Evolutionary conservation across 2,329 filamentous ascomycete species (phyloP), one percentile per base, ranked within the genome.

Genomic region (Cercospora beticola): DNA sequence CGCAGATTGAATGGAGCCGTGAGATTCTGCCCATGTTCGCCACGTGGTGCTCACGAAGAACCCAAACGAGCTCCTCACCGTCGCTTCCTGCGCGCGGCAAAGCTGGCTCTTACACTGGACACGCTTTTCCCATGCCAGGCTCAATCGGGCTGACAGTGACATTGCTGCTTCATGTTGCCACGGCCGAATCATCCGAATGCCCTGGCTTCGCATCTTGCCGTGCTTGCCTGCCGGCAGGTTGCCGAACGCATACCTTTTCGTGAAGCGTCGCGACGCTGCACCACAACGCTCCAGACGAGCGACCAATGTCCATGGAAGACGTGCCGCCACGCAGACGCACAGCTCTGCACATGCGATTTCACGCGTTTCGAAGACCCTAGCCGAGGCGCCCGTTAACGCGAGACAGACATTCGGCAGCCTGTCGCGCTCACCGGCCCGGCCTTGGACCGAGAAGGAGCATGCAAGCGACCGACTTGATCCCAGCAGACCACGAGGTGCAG

Each of bases 1-100:
- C 65, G 61, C 65, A 65, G 59, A 66, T 30, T 66, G 61, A 36
- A 64, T 65, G 68, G 62, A 67, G 62, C 65, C 65, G 69, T 59
- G 58, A 54, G 23, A 64, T 61, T 46, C 23, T 62, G 30, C 63
- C 60, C 69, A 65, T 63, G 64, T 23, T 31, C 33, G 43, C 64
- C 69, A 70, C 69, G 69, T 70, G 69, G 62, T 63, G 31, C 60
- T 54, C 43, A 43, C 36, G 36, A 43, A n/a, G 16, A n/a, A 43
- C 36, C 36, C 36, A 16, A 43, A 43, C 36, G 36, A 43, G 36
- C 36, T 43, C 36, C 36, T 43, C 36, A 43, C 36, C 36, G 36
- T 43, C 16, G 54, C n/a, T 49, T 18, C 18, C 10, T 49, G 43
- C 43, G 43, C n/a, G 18, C 43, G 43, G 43, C 43, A 49, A 18